Conservation (phyloP, 225 moss, liverwort and hornwort species). For the Thuidium tamariscinum region DNA sequence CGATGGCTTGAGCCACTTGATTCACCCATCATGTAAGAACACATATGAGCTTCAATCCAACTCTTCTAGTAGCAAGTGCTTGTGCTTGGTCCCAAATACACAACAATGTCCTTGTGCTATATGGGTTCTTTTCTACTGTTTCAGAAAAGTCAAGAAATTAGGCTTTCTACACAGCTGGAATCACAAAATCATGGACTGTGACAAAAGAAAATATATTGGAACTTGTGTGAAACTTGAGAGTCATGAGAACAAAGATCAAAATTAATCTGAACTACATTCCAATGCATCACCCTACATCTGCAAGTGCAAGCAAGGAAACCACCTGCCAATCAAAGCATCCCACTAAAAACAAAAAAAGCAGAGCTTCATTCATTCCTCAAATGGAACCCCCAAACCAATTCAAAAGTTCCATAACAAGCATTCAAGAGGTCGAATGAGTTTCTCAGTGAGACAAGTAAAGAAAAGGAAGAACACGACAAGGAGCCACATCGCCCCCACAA, state of each 20-base stretch:
- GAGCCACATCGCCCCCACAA: background rate
- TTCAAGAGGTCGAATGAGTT: background rate
- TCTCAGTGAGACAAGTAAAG: no score
- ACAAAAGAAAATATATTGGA: fast-evolving
- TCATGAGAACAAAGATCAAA: background rate
- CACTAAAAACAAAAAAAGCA: background rate
- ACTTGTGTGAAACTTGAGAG: background rate
- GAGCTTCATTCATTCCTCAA: background rate
- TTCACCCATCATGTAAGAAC: background rate
- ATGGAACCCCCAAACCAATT: background rate
- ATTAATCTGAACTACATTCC: background rate
- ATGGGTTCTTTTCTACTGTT: background rate
- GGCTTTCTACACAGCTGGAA: no score
- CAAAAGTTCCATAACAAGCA: background rate
- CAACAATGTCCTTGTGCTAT: background rate
- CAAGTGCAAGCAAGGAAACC: background rate
- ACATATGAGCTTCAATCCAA: no score
- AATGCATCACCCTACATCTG: background rate
- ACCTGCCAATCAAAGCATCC: background rate
- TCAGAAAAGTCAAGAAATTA: background rate
- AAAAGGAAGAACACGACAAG: no score
- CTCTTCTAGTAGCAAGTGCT: background rate
- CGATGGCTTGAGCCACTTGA: background rate
- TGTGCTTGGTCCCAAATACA: background rate
- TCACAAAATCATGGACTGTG: background rate